phyloP scores from a whole-genome alignment of 805 yeast genomes.

The Metschnikowia koreensis region DNA sequence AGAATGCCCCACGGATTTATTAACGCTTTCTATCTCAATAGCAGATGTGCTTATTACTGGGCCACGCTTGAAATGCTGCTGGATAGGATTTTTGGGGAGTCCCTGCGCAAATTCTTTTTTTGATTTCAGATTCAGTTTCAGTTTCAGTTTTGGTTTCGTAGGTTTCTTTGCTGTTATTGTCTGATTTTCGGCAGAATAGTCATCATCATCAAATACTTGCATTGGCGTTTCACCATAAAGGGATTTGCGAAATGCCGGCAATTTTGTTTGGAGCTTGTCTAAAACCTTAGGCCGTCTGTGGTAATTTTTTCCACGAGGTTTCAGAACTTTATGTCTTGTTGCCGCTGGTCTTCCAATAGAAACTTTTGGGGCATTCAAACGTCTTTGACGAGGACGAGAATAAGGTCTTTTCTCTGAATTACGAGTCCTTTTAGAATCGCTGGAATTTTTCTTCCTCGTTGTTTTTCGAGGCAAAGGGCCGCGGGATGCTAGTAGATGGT shows the following conservation, averaged over 20 bases:
- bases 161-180: too few species aligned
- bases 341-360: slow-evolving; percentile 3
- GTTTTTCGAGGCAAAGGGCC: background rate
- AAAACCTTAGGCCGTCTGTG: background rate
- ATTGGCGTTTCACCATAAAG: background rate
- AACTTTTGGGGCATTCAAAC: background rate
- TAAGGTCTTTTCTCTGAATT: background rate
- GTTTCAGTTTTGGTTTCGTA: background rate
- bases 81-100: background rate
- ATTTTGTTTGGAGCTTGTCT: slow-evolving; percentile 1
- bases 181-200: background rate
- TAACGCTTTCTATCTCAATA: slow-evolving; percentile 35
- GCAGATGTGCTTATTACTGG: slow-evolving; percentile 31
- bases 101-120: background rate
- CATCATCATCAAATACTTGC: background rate
- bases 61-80: slow-evolving; percentile 16
- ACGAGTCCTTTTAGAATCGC: background rate
- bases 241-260: slow-evolving; percentile 4
- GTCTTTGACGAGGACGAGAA: background rate
- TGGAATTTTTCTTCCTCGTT: background rate
- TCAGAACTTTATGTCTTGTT: background rate
- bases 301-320: background rate
- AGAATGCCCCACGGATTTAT: slow-evolving; percentile 11
- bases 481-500: slow-evolving; percentile 9
- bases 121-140: background rate